Conservation (phyloP, 345 rosid genomes). For the Rhizophora apiculata region DNA sequence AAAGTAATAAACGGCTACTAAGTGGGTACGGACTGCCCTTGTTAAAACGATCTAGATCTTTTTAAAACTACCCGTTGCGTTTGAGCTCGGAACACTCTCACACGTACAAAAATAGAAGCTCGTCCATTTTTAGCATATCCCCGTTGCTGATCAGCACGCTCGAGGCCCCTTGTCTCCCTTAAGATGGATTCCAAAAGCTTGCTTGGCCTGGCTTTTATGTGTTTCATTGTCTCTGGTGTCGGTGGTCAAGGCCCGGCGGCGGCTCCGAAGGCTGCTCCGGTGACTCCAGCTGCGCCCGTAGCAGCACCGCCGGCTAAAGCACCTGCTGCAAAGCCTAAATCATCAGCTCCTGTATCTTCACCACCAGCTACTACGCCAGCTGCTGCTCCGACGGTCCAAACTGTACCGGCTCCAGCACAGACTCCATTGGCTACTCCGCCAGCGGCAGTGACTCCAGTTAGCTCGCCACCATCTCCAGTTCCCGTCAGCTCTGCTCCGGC, state of each 20-base stretch:
- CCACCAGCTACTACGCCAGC: constrained; percentile 26
- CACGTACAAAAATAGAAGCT: too few species aligned
- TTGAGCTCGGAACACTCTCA: background rate
- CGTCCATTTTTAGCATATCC: background rate
- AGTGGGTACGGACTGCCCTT: constrained; percentile 14
- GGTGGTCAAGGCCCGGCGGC: constrained; percentile 62
- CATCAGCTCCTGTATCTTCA: constrained; percentile 17
- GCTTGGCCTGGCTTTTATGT: constrained; percentile 40
- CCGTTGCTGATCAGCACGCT: background rate
- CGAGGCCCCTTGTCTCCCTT: background rate
- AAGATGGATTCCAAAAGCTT: constrained; percentile 43
- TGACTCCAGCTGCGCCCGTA: constrained; percentile 8
- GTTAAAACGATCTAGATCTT: constrained; percentile 19
- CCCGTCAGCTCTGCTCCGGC: constrained; percentile 36
- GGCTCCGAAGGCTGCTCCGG: constrained; percentile 16
- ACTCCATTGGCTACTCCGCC: constrained; percentile 26
- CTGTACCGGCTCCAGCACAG: constrained; percentile 35
- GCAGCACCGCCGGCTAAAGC: constrained; percentile 26
- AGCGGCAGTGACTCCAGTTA: constrained; percentile 21
- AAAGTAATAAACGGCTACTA: constrained; percentile 22
- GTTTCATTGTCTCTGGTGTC: constrained; percentile 54
- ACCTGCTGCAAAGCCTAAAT: constrained; percentile 14
- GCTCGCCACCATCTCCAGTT: constrained; percentile 36
- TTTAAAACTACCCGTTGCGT: background rate
- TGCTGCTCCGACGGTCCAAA: constrained; percentile 32